Evolutionary conservation across 495 filamentous ascomycete species (phyloP).

Genomic region (Lepidopterella palustris): DNA sequence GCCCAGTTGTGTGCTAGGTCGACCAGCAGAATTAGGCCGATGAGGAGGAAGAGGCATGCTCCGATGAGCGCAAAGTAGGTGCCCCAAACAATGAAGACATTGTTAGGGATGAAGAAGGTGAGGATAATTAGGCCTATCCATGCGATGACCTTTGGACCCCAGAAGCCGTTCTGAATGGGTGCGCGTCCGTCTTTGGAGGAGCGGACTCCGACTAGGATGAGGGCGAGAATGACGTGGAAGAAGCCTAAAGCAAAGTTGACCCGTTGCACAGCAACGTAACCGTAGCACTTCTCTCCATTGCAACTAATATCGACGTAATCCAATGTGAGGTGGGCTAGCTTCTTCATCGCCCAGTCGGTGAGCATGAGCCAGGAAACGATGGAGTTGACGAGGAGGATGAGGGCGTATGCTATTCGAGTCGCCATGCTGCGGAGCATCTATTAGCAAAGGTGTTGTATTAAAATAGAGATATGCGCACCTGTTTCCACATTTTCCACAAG

Average conservation of each 20-base stretch:
- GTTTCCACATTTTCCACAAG: conserved; percentile 93
- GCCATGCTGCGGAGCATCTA: conserved; percentile 60
- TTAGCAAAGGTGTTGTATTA: neutral
- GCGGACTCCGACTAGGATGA: conserved; percentile 78
- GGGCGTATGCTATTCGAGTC: conserved; percentile 93
- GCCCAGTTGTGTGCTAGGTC: conserved; percentile 98
- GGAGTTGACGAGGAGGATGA: conserved; percentile 92
- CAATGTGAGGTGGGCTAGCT: conserved; percentile 80
- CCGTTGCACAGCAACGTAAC: conserved; percentile 91
- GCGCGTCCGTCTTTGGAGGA: conserved; percentile 84
- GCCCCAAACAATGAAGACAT: conserved; percentile 93
- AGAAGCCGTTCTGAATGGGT: conserved; percentile 87
- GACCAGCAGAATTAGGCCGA: conserved; percentile 87
- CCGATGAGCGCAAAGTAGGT: conserved; percentile 85
- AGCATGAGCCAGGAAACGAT: conserved; percentile 98
- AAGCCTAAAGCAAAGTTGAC: conserved; percentile 96
- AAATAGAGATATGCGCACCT: conserved; percentile 50
- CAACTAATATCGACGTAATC: conserved; percentile 94
- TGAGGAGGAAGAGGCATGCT: conserved; percentile 88
- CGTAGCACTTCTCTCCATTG: conserved; percentile 83
- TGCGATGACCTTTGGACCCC: conserved; percentile 78
- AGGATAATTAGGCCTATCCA: conserved; percentile 83
- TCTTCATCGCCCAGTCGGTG: conserved; percentile 96
- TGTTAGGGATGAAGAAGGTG: conserved; percentile 91
- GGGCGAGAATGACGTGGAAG: conserved; percentile 80